These are phyloP conservation scores for Pseudogymnoascus destructans DNA, from an alignment of 2,329 filamentous ascomycete species.

Conservation along the genomic window DNA sequence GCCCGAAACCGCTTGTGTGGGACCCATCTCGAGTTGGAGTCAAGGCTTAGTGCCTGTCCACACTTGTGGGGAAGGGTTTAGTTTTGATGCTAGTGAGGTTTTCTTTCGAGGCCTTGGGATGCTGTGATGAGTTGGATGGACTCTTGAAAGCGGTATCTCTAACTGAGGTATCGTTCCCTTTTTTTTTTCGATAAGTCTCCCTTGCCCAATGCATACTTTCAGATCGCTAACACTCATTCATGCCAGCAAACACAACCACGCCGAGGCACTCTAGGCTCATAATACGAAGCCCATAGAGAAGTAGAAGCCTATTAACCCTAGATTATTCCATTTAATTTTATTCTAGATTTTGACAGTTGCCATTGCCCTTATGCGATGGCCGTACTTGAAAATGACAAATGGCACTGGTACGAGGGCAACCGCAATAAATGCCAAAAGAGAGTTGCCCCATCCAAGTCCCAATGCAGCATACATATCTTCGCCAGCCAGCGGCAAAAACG, in stretches of 20 bases:
- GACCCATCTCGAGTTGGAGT: conserved; percentile 89
- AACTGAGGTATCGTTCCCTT: neutral
- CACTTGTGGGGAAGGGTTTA: conserved; percentile 13
- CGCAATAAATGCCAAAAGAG: conserved; percentile 35
- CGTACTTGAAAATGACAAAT: conserved; percentile 24
- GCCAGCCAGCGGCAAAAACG: conserved; percentile 48
- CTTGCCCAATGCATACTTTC: neutral
- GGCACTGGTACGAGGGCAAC: conserved; percentile 26
- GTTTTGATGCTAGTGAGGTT: neutral
- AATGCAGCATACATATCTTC: conserved; percentile 32
- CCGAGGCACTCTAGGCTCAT: neutral
- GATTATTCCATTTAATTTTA: neutral
- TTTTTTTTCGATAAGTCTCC: neutral
- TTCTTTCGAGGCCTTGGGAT: neutral
- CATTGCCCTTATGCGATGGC: conserved; percentile 17
- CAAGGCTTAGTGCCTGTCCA: conserved; percentile 86
- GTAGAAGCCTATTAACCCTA: neutral
- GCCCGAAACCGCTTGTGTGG: conserved; percentile 29
- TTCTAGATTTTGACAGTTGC: neutral
- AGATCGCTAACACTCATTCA: neutral
- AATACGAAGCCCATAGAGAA: neutral
- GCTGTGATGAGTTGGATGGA: conserved; percentile 7
- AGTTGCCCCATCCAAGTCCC: conserved; percentile 39
- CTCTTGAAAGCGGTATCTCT: neutral
- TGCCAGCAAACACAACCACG: neutral